Percentiles rank a stretch among this genome's conserved stretches.
Conservation (phyloP, 768 basidiomycete species). For the Neoboletus brunneissimus region DNA sequence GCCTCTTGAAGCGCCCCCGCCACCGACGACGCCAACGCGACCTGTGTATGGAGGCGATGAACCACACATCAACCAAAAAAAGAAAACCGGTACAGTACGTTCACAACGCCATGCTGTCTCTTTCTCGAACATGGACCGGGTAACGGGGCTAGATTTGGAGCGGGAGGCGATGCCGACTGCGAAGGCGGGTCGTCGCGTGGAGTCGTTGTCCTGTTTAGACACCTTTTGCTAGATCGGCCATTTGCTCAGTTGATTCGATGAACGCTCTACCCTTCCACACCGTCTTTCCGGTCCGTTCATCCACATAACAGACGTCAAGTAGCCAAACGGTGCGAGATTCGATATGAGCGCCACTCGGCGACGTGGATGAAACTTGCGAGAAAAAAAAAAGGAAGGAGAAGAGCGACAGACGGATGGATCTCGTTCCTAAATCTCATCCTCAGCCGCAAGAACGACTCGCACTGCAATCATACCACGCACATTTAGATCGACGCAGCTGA, state of each 20-base stretch:
- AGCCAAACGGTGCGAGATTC: background rate
- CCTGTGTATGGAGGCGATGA: background rate
- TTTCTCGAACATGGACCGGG: background rate
- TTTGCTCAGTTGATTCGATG: constrained; percentile 10
- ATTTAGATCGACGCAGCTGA: constrained; percentile 11
- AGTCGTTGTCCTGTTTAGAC: constrained; percentile 10
- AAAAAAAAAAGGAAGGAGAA: background rate
- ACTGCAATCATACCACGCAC: background rate
- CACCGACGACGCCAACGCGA: background rate
- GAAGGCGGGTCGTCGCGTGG: background rate
- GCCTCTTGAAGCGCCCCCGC: background rate
- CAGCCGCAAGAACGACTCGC: background rate
- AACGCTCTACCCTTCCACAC: background rate
- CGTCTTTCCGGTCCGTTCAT: background rate
- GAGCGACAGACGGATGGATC: background rate
- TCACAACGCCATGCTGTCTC: background rate
- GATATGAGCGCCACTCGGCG: background rate
- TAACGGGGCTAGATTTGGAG: background rate
- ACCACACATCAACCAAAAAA: background rate
- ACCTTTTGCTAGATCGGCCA: constrained; percentile 1
- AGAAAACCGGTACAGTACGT: background rate
- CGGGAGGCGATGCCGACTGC: background rate
- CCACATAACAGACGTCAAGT: background rate
- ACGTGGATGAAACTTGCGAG: background rate
- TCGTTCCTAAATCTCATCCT: constrained; percentile 19